Percentiles rank a stretch among this genome's conserved stretches.
Conservation (phyloP, 2,329 filamentous ascomycete species). For the Oidium heveae region DNA sequence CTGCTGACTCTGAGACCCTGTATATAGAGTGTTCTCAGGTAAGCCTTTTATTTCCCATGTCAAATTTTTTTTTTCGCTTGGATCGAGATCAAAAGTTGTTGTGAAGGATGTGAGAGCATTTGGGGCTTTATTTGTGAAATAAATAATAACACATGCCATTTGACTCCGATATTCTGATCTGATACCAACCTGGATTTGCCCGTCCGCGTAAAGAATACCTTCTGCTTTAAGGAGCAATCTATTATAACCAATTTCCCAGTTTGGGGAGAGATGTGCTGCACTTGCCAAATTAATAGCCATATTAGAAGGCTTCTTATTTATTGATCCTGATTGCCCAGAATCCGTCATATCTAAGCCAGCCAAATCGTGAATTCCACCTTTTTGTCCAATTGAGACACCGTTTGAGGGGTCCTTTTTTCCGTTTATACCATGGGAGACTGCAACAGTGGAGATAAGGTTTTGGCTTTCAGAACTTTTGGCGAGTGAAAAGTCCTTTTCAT, state of each 20-base stretch:
- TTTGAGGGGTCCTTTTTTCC: neutral
- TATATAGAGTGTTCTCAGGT: slow-evolving; percentile 54
- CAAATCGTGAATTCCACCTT: slow-evolving; percentile 37
- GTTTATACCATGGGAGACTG: slow-evolving; percentile 4
- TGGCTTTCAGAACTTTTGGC: slow-evolving; percentile 63
- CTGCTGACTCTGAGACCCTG: slow-evolving; percentile 63
- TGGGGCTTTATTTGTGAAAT: slow-evolving; percentile 85
- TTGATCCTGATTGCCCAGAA: slow-evolving; percentile 28
- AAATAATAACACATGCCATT: slow-evolving; percentile 82
- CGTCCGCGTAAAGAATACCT: slow-evolving; percentile 83
- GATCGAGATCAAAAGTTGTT: slow-evolving; percentile 68
- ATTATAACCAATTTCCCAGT: slow-evolving; percentile 82
- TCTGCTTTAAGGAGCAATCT: slow-evolving; percentile 55
- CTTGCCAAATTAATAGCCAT: slow-evolving; percentile 60
- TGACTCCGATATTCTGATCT: slow-evolving; percentile 89
- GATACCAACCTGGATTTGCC: slow-evolving; percentile 75
- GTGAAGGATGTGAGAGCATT: slow-evolving; percentile 75
- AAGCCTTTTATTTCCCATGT: slow-evolving; percentile 73
- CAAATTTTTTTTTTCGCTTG: slow-evolving; percentile 35
- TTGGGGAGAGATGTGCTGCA: slow-evolving; percentile 74
- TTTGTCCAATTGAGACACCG: slow-evolving; percentile 1
- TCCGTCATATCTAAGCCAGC: slow-evolving; percentile 58
- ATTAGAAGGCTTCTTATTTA: slow-evolving; percentile 23
- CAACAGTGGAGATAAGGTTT: slow-evolving; percentile 51
- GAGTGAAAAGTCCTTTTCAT: slow-evolving; percentile 54